A percentile compares a stretch with the other conserved stretches of the same genome.
These are phyloP conservation scores for Trebouxia sp. DNA, from an alignment of 139 green algal species.

Conservation along the genomic window DNA sequence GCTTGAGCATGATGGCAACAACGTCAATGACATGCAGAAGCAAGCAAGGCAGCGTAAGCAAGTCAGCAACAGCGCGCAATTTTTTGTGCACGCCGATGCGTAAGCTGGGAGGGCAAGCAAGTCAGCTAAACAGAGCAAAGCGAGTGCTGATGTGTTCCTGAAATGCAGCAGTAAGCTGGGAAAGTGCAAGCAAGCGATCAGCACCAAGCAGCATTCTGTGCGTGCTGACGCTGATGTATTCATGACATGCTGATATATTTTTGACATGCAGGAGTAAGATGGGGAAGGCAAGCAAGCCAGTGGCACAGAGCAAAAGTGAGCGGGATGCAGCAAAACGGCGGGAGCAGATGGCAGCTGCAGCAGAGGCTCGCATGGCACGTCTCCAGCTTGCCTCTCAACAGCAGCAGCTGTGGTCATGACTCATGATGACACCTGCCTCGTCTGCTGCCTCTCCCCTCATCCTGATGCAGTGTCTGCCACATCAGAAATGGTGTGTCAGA, in stretches of 20 bases:
- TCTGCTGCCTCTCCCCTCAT: too few relatives aligned
- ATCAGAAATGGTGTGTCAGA: too few relatives aligned
- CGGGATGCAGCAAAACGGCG: slow-evolving; percentile 52
- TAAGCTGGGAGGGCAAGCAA: not conserved
- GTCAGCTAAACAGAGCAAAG: not conserved
- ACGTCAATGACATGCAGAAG: not conserved
- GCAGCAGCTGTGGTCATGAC: slow-evolving; percentile 50
- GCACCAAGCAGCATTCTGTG: too few relatives aligned
- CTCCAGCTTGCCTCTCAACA: slow-evolving; percentile 47
- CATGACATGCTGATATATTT: too few relatives aligned
- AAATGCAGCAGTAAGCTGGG: not conserved
- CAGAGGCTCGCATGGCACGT: slow-evolving; percentile 73
- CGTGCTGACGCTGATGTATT: too few relatives aligned
- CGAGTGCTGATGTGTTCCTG: not conserved
- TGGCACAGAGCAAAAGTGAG: slow-evolving; percentile 38
- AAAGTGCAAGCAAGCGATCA: too few relatives aligned
- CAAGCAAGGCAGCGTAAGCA: slow-evolving; percentile 11
- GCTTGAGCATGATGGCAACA: too few relatives aligned
- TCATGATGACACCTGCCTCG: too few relatives aligned
- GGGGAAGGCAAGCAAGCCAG: slow-evolving; percentile 29
- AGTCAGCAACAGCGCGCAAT: slow-evolving; percentile 36
- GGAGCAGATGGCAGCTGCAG: slow-evolving; percentile 73
- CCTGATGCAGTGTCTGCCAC: too few relatives aligned
- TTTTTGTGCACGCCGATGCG: too few relatives aligned
- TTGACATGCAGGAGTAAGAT: not conserved